Percentiles rank a stretch among this genome's conserved stretches.
phyloP scores from a whole-genome alignment of 1,139 yeast species.

The Yamadazyma dushanensis region DNA sequence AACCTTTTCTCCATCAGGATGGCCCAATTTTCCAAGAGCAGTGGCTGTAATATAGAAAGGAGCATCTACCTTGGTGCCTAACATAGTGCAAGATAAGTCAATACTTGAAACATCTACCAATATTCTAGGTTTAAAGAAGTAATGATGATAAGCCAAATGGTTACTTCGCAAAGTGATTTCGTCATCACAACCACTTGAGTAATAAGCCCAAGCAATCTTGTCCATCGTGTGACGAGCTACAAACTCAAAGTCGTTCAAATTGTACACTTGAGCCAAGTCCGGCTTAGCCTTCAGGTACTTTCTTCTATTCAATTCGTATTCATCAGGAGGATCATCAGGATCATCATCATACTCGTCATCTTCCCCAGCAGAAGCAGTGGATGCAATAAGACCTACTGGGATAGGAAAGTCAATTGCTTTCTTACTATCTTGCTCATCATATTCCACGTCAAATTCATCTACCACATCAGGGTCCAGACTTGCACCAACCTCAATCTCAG shows the following conservation, averaged over 20 bases:
- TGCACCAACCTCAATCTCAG: not conserved
- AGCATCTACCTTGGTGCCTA: conserved; percentile 35
- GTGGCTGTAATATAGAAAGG: conserved; percentile 83
- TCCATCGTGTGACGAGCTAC: conserved; percentile 74
- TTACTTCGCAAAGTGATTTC: conserved; percentile 88
- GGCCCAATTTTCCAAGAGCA: conserved; percentile 79
- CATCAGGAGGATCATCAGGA: conserved; percentile 33
- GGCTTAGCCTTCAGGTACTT: conserved; percentile 48
- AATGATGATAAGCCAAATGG: conserved; percentile 82
- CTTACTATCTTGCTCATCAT: conserved; percentile 43
- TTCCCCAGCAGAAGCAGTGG: conserved; percentile 10
- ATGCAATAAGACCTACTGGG: conserved; percentile 9
- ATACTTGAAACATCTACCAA: conserved; percentile 65
- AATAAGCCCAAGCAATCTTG: conserved; percentile 86
- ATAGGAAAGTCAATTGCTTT: conserved; percentile 23
- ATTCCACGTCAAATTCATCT: conserved; percentile 48
- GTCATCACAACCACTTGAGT: conserved; percentile 90
- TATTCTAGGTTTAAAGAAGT: conserved; percentile 80
- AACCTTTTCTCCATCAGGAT: conserved; percentile 74
- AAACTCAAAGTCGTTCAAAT: conserved; percentile 77
- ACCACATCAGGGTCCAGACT: conserved; percentile 20
- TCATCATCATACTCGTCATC: conserved; percentile 29
- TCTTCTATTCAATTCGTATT: conserved; percentile 31
- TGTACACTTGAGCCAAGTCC: conserved; percentile 62
- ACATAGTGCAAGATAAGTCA: conserved; percentile 40